Evolutionary conservation across 257 asterid genomes (phyloP).

Genomic region (Capsicum baccatum): DNA sequence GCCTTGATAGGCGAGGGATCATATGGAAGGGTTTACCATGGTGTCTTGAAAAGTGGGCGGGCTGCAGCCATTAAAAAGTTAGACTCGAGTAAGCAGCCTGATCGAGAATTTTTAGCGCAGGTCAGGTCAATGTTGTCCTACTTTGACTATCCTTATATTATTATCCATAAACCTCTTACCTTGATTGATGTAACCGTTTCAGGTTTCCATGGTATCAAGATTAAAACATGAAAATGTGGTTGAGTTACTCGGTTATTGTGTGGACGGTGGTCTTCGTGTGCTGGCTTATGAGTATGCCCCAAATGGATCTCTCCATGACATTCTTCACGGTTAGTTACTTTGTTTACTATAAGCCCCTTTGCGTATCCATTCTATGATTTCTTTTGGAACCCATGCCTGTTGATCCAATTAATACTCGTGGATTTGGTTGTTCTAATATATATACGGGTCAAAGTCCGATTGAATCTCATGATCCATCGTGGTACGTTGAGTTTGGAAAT

Average conservation of each 20-base stretch:
- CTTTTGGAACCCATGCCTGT: neutral
- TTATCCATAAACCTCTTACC: conserved; percentile 14
- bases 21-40: conserved; percentile 76
- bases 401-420: neutral
- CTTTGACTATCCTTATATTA: neutral
- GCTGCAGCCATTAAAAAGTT: conserved; percentile 83
- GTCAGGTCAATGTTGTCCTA: conserved; percentile 41
- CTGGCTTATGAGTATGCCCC: conserved; percentile 74
- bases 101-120: conserved; percentile 70
- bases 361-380: conserved; percentile 9
- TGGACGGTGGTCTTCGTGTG: conserved; percentile 69
- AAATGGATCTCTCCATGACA: conserved; percentile 78
- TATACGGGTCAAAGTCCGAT: neutral
- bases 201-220: conserved; percentile 88
- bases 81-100: conserved; percentile 90
- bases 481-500: neutral
- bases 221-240: conserved; percentile 69
- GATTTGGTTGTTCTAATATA: conserved; percentile 6
- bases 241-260: conserved; percentile 71
- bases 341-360: conserved; percentile 1
- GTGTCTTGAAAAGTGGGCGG: conserved; percentile 59
- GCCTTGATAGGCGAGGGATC: conserved; percentile 85
- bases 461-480: neutral
- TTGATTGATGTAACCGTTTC: conserved; percentile 31
- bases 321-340: conserved; percentile 66